A percentile compares a stretch with the other conserved stretches of the same genome.
Conservation (phyloP, 176 grass and related monocot species). For the Phyllostachys edulis region DNA sequence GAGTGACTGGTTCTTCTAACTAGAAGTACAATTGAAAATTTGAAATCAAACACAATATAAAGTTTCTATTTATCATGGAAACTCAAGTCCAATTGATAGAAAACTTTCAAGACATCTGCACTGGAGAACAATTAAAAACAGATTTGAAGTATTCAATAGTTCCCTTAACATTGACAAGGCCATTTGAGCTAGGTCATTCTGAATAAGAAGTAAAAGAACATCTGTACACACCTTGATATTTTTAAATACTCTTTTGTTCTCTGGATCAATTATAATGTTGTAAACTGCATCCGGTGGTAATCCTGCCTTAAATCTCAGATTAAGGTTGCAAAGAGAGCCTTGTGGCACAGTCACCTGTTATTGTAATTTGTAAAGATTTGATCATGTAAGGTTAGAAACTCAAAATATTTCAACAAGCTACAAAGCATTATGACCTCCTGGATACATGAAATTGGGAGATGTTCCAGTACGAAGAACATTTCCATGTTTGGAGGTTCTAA, state of each 20-base stretch:
- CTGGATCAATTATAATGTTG: conserved; percentile 82
- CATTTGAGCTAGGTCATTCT: neutral
- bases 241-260: conserved; percentile 91
- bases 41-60: neutral
- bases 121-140: neutral
- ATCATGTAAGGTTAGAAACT: neutral
- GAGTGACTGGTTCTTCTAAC: neutral
- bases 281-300: conserved; percentile 91
- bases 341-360: conserved; percentile 78
- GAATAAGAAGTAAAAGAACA: neutral
- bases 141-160: neutral
- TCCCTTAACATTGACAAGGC: neutral
- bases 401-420: neutral
- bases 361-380: conserved; percentile 29
- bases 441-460: neutral
- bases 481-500: neutral
- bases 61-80: neutral
- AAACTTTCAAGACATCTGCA: neutral
- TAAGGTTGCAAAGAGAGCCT: conserved; percentile 90
- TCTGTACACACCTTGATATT: conserved; percentile 77
- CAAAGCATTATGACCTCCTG: neutral
- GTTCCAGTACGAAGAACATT: neutral
- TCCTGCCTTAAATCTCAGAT: conserved; percentile 67
- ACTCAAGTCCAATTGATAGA: neutral
- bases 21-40: neutral